phyloP scores from a whole-genome alignment of 78 protist species.

The Speleostelium caveatum region DNA sequence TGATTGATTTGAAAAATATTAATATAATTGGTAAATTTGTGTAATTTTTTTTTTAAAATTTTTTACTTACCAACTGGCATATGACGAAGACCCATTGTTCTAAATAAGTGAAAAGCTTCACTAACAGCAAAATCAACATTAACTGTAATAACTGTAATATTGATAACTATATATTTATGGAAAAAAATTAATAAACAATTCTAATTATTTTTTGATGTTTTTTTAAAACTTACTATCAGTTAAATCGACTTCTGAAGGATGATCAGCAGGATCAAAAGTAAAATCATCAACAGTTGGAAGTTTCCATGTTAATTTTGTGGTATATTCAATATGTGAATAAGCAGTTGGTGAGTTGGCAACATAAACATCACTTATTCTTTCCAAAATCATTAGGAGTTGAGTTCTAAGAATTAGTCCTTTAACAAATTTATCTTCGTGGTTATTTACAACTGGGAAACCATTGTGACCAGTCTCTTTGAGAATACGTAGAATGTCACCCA shows the following conservation, averaged over 20 bases:
- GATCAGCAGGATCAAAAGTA: conserved; percentile 42
- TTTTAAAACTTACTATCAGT: too few relatives aligned
- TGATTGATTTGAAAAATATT: not conserved
- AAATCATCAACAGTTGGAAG: conserved; percentile 41
- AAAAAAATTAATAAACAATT: too few relatives aligned
- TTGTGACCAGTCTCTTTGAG: conserved; percentile 64
- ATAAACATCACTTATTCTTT: conserved; percentile 42
- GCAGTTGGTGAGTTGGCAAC: conserved; percentile 24
- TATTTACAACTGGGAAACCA: conserved; percentile 84
- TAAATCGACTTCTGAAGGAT: conserved; percentile 27
- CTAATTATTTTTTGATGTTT: too few relatives aligned
- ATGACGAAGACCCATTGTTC: conserved; percentile 82
- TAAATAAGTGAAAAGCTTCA: conserved; percentile 70
- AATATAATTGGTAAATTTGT: not conserved
- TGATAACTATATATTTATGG: too few relatives aligned
- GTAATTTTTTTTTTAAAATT: too few relatives aligned
- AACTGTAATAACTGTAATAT: conserved; percentile 47
- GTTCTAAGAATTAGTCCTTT: conserved; percentile 58
- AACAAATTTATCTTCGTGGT: conserved; percentile 41
- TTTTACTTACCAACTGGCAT: conserved; percentile 62
- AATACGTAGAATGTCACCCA: conserved; percentile 30
- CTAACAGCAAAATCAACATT: conserved; percentile 69
- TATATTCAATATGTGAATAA: conserved; percentile 59
- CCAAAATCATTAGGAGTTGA: conserved; percentile 62
- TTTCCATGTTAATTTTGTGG: conserved; percentile 64